phyloP scores from a whole-genome alignment of 495 filamentous ascomycete species.

The Cudoniella acicularis region DNA sequence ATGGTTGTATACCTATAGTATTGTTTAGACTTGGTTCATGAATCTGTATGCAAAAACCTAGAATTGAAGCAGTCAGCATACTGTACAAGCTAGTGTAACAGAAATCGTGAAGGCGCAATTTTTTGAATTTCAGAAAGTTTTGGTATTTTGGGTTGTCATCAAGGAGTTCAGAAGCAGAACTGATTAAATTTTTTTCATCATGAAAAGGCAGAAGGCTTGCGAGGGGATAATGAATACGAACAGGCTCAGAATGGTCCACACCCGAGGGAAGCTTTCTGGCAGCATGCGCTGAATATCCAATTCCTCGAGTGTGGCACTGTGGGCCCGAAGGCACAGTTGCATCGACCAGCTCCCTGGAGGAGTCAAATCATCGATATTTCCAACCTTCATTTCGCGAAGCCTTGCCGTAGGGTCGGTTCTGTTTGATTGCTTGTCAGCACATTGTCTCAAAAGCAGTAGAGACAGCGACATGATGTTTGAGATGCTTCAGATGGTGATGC shows the following conservation, averaged over 20 bases:
- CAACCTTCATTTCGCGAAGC: too few relatives aligned
- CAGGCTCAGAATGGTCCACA: background rate
- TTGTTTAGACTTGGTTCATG: background rate
- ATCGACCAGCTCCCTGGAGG: too few relatives aligned
- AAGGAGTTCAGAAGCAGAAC: slow-evolving; percentile 92
- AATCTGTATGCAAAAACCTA: background rate
- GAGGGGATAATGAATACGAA: background rate
- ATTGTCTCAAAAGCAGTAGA: background rate
- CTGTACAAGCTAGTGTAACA: slow-evolving; percentile 19
- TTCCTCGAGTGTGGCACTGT: background rate
- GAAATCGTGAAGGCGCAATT: slow-evolving; percentile 5
- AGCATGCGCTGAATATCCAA: background rate
- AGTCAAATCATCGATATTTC: too few relatives aligned
- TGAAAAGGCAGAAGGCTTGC: slow-evolving; percentile 28
- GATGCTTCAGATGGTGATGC: slow-evolving; percentile 96
- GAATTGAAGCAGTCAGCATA: slow-evolving; percentile 4
- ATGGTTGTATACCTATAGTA: slow-evolving; percentile 9
- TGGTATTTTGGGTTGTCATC: slow-evolving; percentile 82
- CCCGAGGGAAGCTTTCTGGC: background rate
- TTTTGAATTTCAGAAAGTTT: slow-evolving; percentile 49
- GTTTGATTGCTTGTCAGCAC: slow-evolving; percentile 6
- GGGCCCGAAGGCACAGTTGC: too few relatives aligned
- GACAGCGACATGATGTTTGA: slow-evolving; percentile 13
- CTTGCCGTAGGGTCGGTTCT: too few relatives aligned
- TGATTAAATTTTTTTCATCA: slow-evolving; percentile 83